Evolutionary conservation across 257 asterid species (phyloP).

Genomic region (Gardenia jasminoides): DNA sequence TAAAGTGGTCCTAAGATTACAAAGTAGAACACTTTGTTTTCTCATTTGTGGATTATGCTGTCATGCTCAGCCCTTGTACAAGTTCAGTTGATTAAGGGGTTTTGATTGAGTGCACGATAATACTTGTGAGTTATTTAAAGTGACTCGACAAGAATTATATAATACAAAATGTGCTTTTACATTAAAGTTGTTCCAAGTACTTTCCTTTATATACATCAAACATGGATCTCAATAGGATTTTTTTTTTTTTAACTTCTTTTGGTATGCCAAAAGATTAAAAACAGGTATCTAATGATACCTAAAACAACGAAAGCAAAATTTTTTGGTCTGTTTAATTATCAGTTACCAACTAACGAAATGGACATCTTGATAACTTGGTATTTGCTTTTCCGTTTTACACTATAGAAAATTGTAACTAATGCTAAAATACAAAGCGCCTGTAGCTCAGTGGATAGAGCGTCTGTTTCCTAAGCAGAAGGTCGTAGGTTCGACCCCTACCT

Average conservation of each 20-base stretch:
- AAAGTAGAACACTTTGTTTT: too few species aligned
- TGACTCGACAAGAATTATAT: background rate
- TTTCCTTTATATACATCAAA: background rate
- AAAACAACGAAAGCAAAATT: background rate
- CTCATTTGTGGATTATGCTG: background rate
- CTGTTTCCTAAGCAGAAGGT: slow-evolving; percentile 99
- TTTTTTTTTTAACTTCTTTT: background rate
- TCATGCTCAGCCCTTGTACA: background rate
- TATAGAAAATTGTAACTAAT: too few species aligned
- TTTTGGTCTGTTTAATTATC: background rate
- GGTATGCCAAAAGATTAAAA: background rate
- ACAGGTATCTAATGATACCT: background rate
- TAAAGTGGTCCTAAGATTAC: background rate
- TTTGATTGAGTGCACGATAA: too few species aligned
- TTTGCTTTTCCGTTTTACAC: too few species aligned
- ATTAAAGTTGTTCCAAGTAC: too few species aligned
- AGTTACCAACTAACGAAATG: background rate
- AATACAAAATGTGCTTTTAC: too few species aligned
- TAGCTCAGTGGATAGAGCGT: slow-evolving; percentile 99
- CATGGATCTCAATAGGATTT: background rate
- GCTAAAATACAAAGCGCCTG: slow-evolving; percentile 45
- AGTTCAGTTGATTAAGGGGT: background rate
- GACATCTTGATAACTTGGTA: background rate
- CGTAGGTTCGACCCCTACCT: slow-evolving; percentile 99
- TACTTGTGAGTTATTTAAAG: too few species aligned